Conservation (phyloP, 768 basidiomycete genomes). For the Auriscalpium microsporum region DNA sequence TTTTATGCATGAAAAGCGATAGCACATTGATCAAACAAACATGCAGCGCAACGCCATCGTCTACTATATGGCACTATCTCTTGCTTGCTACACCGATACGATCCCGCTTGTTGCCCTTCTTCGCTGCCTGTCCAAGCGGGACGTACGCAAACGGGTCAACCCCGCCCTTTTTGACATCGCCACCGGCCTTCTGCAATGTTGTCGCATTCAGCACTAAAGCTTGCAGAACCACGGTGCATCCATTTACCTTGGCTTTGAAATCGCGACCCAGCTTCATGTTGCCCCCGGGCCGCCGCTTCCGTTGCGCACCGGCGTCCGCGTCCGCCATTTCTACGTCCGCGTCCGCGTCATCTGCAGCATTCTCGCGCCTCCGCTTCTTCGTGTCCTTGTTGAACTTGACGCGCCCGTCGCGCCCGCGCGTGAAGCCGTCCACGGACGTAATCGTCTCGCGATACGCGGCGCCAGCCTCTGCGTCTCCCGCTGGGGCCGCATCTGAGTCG, state of each 20-base stretch:
- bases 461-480: slow-evolving; percentile 50
- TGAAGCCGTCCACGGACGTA: slow-evolving; percentile 85
- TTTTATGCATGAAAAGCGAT: background rate
- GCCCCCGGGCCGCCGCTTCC: slow-evolving; percentile 45
- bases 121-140: slow-evolving; percentile 74
- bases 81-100: slow-evolving; percentile 58
- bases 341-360: slow-evolving; percentile 46
- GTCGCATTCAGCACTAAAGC: no score
- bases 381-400: slow-evolving; percentile 97
- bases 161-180: slow-evolving; percentile 82
- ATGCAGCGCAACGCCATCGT: background rate
- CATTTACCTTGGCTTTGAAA: slow-evolving; percentile 88
- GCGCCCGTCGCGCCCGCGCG: slow-evolving; percentile 71
- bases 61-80: slow-evolving; percentile 27
- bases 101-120: slow-evolving; percentile 40
- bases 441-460: slow-evolving; percentile 78
- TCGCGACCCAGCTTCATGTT: slow-evolving; percentile 67
- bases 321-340: slow-evolving; percentile 74
- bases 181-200: slow-evolving; percentile 72
- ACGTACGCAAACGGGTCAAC: slow-evolving; percentile 93
- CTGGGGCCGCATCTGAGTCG: slow-evolving; percentile 34
- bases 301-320: slow-evolving; percentile 35
- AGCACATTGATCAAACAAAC: no score
- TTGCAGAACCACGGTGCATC: no score
- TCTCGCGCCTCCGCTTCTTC: slow-evolving; percentile 78